Conservation (phyloP, 495 filamentous ascomycete genomes). For the Aspergillus asperescens region DNA sequence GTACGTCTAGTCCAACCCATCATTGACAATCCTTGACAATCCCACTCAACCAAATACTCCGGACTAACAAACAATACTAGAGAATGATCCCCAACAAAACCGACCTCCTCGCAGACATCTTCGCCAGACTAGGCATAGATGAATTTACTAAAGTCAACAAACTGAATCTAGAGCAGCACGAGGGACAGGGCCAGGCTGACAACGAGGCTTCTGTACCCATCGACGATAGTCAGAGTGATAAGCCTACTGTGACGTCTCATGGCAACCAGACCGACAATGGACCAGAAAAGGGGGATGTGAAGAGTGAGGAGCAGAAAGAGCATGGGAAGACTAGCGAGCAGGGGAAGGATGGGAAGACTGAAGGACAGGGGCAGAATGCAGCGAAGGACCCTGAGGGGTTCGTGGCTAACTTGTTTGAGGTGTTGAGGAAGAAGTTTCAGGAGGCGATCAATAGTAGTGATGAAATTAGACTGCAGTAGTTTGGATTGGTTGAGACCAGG, state of each 20-base stretch:
- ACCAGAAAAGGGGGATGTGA: not conserved
- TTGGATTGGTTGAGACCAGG: not conserved
- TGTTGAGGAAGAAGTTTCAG: conserved; percentile 20
- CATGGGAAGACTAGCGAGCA: not conserved
- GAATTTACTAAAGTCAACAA: conserved; percentile 16
- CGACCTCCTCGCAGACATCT: conserved; percentile 18
- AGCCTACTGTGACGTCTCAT: not conserved
- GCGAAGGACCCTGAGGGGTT: conserved; percentile 21
- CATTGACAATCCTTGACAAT: no score
- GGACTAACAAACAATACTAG: conserved; percentile 9
- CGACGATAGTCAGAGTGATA: conserved; percentile 10
- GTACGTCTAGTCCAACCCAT: not conserved
- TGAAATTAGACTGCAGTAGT: conserved; percentile 24
- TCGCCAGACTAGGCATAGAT: conserved; percentile 23
- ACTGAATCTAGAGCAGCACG: conserved; percentile 1
- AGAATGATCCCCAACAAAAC: conserved; percentile 29
- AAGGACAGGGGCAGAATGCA: conserved; percentile 12
- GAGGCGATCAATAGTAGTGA: conserved; percentile 31
- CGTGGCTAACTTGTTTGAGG: conserved; percentile 18
- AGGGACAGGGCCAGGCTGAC: no score
- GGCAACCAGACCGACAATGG: not conserved
- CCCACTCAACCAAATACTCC: not conserved
- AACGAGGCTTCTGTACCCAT: no score
- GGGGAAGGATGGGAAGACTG: not conserved
- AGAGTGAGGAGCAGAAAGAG: not conserved